Base-by-base conservation (phyloP, 768 basidiomycete genomes). In the Kwoniella sp. region DNA sequence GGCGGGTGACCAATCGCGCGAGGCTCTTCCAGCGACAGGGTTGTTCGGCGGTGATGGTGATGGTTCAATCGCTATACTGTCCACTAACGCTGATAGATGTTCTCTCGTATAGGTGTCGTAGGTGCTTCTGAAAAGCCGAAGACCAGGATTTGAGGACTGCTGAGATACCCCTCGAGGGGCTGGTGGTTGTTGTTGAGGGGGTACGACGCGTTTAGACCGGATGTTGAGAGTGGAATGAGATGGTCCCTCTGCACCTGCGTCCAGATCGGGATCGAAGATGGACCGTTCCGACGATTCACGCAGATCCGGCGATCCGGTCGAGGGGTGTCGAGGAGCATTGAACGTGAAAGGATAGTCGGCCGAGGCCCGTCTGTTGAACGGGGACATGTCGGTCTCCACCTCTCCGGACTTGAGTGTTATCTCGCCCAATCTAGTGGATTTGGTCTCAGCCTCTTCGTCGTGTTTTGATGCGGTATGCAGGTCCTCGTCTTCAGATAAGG, bases 61-160 rank as follows among this genome's bases (percentile, higher is more conserved):
- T 7, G 68, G 63, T 34, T 76, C 79, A 25, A 80, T 74, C n/a
- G 92, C 93, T 66, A 97, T 94, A 1, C 92, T 91, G 71, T 96
- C 94, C 1, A 95, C 93, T 82, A 98, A 86, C 0, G 91, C 92
- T 1, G 92, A 92, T 48, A 98, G 86, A 76, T 96, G 92, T 23
- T 95, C 91, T 50, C 93, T 87, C 1, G 95, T 99, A 76, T 91
- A 94, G 0, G 95, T 97, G 79, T 99, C 95, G 75, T 97, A 98
- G 69, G 92, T 88, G 57, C 93, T 90, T 75, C 93, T 90, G 82
- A 98, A 97, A 38, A 97, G 85, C 13, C 70, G 74, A 25, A 81
- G 68, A 1, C 67, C 62, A 22, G 22, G 69, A 55, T 65, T 69
- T 29, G 54, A 70, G 37, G 54, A 67, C 23, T 52, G 57, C 29